Conservation (phyloP, 2,329 filamentous ascomycete genomes). For the Erysiphe neolycopersici region DNA sequence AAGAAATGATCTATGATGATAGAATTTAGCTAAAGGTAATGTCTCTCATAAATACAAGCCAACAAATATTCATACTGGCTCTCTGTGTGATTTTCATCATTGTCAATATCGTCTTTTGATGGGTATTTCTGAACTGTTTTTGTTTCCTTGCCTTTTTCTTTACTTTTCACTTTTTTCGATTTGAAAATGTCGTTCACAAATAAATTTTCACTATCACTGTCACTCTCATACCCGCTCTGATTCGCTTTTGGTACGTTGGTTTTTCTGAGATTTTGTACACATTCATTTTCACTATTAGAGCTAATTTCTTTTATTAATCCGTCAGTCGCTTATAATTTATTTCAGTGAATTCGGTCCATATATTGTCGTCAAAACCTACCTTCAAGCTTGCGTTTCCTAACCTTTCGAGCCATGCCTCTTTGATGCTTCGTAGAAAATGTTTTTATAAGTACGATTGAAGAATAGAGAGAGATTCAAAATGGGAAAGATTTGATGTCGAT, state of each 20-base stretch:
- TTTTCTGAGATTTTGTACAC: no score
- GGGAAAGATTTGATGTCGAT: no score
- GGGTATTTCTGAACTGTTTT: conserved; percentile 3
- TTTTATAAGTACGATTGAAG: no score
- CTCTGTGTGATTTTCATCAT: conserved; percentile 7
- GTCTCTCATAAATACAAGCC: background rate
- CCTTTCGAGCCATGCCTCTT: background rate
- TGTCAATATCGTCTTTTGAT: conserved; percentile 8
- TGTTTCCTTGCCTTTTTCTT: conserved; percentile 4
- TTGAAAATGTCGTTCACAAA: background rate
- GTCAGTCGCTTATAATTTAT: no score
- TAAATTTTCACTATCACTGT: background rate
- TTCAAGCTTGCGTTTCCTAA: conserved; percentile 6
- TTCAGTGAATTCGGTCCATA: no score
- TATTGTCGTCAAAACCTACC: conserved; percentile 2
- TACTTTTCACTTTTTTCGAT: conserved; percentile 4
- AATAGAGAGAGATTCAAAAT: no score
- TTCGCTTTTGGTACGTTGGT: no score
- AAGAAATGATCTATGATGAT: conserved; percentile 6
- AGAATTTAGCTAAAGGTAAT: background rate
- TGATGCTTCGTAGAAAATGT: no score
- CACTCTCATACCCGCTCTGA: no score
- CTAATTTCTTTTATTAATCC: no score
- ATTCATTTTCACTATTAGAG: no score
- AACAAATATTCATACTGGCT: conserved; percentile 8